Evolutionary conservation across 83 land plant genomes (phyloP), one percentile per base, ranked within the genome.

Genomic region (Thuja plicata): DNA sequence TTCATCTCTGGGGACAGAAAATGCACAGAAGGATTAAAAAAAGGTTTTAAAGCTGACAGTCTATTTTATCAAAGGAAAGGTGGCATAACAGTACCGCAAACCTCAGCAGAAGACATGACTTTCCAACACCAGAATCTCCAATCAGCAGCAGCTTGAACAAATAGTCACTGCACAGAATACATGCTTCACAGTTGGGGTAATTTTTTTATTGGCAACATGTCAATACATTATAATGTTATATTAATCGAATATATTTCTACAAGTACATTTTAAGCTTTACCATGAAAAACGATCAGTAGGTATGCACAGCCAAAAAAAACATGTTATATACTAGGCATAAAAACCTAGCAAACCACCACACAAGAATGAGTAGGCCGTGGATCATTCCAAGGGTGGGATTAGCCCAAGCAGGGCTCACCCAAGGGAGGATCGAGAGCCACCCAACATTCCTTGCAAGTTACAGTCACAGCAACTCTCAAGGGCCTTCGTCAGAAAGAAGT

Each of bases 71-170:
- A 8, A 82, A 45, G 84, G 84, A n/a, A 83, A 46, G 35, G 85
- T 17, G 0, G 35, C 30, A n/a, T 45, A 83, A 83, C 55, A 45
- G 35, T 89, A 91, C 94, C 89, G 93, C 94, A 91, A 92, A 92
- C 79, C 94, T 90, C 80, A 92, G 78, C 11, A 92, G 87, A 37
- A 92, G 94, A 85, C 94, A 92, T 41, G 93, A 91, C 46, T 91
- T 92, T 38, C 94, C 93, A 74, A 92, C 93, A 87, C 93, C 93
- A 73, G 93, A 91, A 81, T 92, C 93, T 80, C 93, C 93, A 80
- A 92, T 92, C 45, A 92, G 93, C 91, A 92, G 41, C 70, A 92
- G 93, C 84, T 92, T 92, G 86, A 92, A 91, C 6, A 91, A 87
- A 71, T 92, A 92, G 70, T 92, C 93, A 88, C 93, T 92, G 93